Conservation (phyloP, 257 asterid genomes). For the Solanum chaucha region DNA sequence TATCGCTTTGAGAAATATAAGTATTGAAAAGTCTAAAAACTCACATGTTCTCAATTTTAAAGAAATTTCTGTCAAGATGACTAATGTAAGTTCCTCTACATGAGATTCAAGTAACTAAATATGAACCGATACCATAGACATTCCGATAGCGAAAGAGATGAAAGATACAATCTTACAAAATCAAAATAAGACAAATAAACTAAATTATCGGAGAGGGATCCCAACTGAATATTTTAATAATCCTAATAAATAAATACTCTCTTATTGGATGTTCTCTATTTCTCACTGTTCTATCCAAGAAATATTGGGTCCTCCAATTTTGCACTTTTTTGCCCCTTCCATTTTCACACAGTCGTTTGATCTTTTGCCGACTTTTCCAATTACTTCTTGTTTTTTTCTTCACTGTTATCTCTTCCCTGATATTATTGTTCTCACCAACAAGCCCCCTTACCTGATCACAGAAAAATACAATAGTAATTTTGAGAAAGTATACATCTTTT, state of each 20-base stretch:
- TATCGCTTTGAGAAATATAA: background rate
- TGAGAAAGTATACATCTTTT: background rate
- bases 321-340: constrained; percentile 34
- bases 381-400: background rate
- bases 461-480: background rate
- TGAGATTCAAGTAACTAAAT: background rate
- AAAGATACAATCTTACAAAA: background rate
- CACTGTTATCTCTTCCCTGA: background rate
- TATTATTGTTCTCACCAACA: background rate
- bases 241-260: background rate
- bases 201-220: background rate
- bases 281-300: constrained; percentile 27
- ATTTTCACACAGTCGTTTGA: background rate
- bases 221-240: no score
- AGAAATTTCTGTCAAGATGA: no score
- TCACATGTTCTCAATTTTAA: no score
- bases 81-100: background rate
- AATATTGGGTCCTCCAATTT: constrained; percentile 42
- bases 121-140: background rate
- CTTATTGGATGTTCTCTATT: background rate
- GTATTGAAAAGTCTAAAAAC: background rate
- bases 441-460: background rate
- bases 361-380: constrained; percentile 7
- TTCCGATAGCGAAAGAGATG: background rate
- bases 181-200: background rate